phyloP scores from a whole-genome alignment of 2,329 filamentous ascomycete genomes.

The Coniochaeta sp. region DNA sequence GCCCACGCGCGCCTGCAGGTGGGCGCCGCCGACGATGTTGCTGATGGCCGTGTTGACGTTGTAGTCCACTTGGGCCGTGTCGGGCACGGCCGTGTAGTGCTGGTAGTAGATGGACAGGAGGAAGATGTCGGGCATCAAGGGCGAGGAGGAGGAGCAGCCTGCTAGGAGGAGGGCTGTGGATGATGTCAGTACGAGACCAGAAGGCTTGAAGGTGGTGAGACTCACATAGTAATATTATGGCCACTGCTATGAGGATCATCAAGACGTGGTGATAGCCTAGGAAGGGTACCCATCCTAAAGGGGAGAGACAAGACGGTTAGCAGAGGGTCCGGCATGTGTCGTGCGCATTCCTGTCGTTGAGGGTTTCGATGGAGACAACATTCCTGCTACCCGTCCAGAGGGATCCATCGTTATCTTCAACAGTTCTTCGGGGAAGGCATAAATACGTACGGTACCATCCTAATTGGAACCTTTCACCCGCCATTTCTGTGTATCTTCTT shows the following conservation, averaged over 20 bases:
- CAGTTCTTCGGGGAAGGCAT: background rate
- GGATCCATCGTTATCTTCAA: background rate
- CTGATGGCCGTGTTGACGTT: conserved; percentile 77
- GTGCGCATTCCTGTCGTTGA: background rate
- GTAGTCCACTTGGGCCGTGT: conserved; percentile 85
- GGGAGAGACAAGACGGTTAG: conserved; percentile 3
- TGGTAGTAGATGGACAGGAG: conserved; percentile 97
- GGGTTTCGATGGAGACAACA: background rate
- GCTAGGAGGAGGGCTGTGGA: conserved; percentile 75
- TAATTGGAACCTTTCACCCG: conserved; percentile 31
- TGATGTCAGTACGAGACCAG: conserved; percentile 1
- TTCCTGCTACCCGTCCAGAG: background rate
- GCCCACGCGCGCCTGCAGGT: conserved; percentile 84
- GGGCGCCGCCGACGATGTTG: conserved; percentile 81
- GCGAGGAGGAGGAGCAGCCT: conserved; percentile 94
- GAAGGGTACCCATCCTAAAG: conserved; percentile 63
- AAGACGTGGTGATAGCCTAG: conserved; percentile 77
- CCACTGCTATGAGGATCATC: conserved; percentile 92
- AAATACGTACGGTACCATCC: conserved; percentile 42
- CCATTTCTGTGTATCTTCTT: conserved; percentile 15
- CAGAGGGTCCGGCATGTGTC: background rate
- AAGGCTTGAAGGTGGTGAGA: conserved; percentile 14
- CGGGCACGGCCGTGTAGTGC: conserved; percentile 72
- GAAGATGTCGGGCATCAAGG: conserved; percentile 92
- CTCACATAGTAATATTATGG: conserved; percentile 93